phyloP scores from a whole-genome alignment of 108 stramenopile species.

The Skeletonema menzelii region DNA sequence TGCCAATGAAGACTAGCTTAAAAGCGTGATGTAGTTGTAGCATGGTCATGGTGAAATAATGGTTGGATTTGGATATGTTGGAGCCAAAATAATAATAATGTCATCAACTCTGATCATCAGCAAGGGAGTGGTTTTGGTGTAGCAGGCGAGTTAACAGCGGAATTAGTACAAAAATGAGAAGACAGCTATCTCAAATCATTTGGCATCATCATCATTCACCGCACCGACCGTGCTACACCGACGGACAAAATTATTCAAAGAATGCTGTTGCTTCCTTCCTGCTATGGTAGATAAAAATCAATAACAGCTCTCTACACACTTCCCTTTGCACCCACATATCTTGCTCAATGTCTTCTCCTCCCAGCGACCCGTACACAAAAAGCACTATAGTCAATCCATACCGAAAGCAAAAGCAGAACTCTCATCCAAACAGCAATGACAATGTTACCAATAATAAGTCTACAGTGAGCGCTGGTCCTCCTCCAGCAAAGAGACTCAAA shows the following conservation, averaged over 20 bases:
- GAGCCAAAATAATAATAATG: too few relatives aligned
- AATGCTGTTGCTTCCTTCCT: too few relatives aligned
- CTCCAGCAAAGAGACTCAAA: neutral
- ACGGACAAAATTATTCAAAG: too few relatives aligned
- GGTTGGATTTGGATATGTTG: neutral
- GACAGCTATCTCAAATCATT: too few relatives aligned
- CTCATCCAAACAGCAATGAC: neutral
- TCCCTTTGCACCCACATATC: neutral
- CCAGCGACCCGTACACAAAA: neutral
- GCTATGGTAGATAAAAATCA: too few relatives aligned
- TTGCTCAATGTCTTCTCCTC: neutral
- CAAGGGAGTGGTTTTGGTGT: too few relatives aligned
- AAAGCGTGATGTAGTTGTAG: neutral
- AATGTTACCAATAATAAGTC: neutral
- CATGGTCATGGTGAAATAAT: neutral
- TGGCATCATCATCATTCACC: too few relatives aligned
- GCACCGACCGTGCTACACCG: too few relatives aligned
- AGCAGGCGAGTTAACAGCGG: too few relatives aligned
- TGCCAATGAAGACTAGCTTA: neutral
- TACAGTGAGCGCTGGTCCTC: neutral
- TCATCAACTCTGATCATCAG: too few relatives aligned
- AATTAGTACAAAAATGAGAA: too few relatives aligned
- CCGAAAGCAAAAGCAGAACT: neutral
- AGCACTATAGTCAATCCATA: neutral
- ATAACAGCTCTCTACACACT: too few relatives aligned